A percentile compares a stretch with the other conserved stretches of the same genome.
Conservation (phyloP, 768 basidiomycete genomes). For the Hypholoma fasciculare region DNA sequence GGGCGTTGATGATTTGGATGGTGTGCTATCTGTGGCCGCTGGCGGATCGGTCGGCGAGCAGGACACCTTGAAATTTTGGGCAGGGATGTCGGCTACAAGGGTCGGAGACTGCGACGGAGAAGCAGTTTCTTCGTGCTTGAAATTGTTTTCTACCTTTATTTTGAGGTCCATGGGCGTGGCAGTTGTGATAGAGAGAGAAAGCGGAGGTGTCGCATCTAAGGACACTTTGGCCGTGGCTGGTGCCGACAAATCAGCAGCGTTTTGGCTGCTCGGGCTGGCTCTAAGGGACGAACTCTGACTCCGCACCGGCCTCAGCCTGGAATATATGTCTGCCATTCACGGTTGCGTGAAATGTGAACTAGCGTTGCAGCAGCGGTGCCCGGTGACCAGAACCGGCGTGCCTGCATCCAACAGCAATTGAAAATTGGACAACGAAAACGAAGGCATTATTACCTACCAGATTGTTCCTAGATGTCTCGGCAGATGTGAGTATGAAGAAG, state of each 20-base stretch:
- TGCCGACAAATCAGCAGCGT: slow-evolving; percentile 28
- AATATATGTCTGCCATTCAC: slow-evolving; percentile 20
- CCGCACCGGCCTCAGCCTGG: slow-evolving; percentile 19
- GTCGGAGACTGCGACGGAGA: slow-evolving; percentile 39
- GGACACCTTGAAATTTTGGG: slow-evolving; percentile 34
- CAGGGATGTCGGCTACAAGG: slow-evolving; percentile 28
- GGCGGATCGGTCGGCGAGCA: slow-evolving; percentile 33
- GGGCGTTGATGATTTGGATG: slow-evolving; percentile 42
- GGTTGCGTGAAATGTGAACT: slow-evolving; percentile 1
- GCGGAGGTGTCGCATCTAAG: slow-evolving; percentile 25
- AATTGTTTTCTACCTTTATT: slow-evolving; percentile 28
- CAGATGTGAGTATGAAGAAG: slow-evolving; percentile 14
- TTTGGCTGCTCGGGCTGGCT: slow-evolving; percentile 16
- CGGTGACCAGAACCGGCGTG: slow-evolving; percentile 7
- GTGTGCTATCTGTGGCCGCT: slow-evolving; percentile 29
- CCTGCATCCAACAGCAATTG: slow-evolving; percentile 12
- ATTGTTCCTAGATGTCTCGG: slow-evolving; percentile 5
- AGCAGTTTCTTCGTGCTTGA: slow-evolving; percentile 26
- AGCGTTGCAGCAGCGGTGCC: slow-evolving; percentile 5
- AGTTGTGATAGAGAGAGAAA: slow-evolving; percentile 24
- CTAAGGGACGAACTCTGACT: slow-evolving; percentile 20
- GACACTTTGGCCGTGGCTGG: slow-evolving; percentile 30
- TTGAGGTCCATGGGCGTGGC: slow-evolving; percentile 29
- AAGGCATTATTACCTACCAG: slow-evolving; percentile 8
- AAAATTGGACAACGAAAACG: slow-evolving; percentile 11